Conservation (phyloP, 192 early-diverging fungal species). For the Pilaira anomala region DNA sequence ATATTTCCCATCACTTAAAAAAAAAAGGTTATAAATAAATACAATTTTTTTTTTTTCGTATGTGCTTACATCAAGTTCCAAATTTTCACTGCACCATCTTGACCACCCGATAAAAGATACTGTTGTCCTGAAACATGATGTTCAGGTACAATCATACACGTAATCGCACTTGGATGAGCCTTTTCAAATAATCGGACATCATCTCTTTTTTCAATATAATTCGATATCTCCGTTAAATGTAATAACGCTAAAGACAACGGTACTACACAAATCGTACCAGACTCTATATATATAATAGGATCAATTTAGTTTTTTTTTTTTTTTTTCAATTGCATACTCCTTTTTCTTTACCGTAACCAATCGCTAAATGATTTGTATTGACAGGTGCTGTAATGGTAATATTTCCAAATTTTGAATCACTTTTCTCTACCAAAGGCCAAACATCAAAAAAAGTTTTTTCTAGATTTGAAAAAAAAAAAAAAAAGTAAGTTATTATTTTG, state of each 20-base stretch:
- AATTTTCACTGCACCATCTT: slow-evolving; percentile 64
- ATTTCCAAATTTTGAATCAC: slow-evolving; percentile 15
- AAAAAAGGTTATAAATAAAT: neutral
- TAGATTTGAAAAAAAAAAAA: neutral
- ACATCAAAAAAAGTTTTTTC: slow-evolving; percentile 31
- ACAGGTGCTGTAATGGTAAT: slow-evolving; percentile 51
- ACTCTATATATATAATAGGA: slow-evolving; percentile 39
- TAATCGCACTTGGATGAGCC: slow-evolving; percentile 63
- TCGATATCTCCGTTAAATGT: slow-evolving; percentile 22
- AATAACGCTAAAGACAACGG: slow-evolving; percentile 46
- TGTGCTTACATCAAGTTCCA: slow-evolving; percentile 70
- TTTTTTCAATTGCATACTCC: neutral
- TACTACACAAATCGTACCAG: slow-evolving; percentile 57
- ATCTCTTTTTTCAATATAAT: slow-evolving; percentile 15
- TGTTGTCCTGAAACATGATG: slow-evolving; percentile 38
- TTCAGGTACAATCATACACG: slow-evolving; percentile 54
- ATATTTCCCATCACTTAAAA: slow-evolving; percentile 44
- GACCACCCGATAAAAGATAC: slow-evolving; percentile 62
- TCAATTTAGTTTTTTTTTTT: too few species aligned
- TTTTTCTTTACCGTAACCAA: slow-evolving; percentile 60
- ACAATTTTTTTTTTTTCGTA: neutral
- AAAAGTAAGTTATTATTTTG: neutral
- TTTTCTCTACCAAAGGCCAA: slow-evolving; percentile 33
- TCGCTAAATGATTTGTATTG: slow-evolving; percentile 55
- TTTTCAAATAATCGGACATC: slow-evolving; percentile 22